These are phyloP conservation scores for Peronospora tabacina DNA, from an alignment of 352 stramenopile genomes.

Conservation along the genomic window DNA sequence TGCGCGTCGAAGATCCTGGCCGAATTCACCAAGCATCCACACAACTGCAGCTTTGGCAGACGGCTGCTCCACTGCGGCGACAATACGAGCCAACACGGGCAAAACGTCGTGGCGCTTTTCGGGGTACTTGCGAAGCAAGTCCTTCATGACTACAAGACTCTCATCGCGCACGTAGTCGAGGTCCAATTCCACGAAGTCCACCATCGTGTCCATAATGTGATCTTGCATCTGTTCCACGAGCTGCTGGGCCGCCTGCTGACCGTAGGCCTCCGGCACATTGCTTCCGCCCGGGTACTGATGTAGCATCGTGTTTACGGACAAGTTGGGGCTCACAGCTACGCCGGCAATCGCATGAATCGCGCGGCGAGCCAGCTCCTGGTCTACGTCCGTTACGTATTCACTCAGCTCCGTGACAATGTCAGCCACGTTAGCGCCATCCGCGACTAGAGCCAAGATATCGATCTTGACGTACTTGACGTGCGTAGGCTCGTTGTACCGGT, in stretches of 20 bases:
- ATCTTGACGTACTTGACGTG: conserved; percentile 98
- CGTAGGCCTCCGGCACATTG: conserved; percentile 55
- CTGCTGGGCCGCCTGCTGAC: conserved; percentile 53
- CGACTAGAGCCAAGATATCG: conserved; percentile 91
- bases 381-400: conserved; percentile 94
- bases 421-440: conserved; percentile 89
- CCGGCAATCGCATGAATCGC: conserved; percentile 91
- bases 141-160: conserved; percentile 93
- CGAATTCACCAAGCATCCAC: conserved; percentile 96
- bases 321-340: conserved; percentile 87
- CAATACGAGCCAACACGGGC: conserved; percentile 69
- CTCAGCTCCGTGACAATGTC: conserved; percentile 96
- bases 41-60: conserved; percentile 91
- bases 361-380: conserved; percentile 88
- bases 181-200: conserved; percentile 97
- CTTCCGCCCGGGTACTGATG: conserved; percentile 28
- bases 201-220: conserved; percentile 88
- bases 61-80: conserved; percentile 61
- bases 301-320: conserved; percentile 34
- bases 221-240: conserved; percentile 71
- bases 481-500: conserved; percentile 96
- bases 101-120: conserved; percentile 89
- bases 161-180: conserved; percentile 94
- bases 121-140: conserved; percentile 94
- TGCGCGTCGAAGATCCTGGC: conserved; percentile 86